Conservation (phyloP, 345 rosid genomes). For the Salix koriyanagi region DNA sequence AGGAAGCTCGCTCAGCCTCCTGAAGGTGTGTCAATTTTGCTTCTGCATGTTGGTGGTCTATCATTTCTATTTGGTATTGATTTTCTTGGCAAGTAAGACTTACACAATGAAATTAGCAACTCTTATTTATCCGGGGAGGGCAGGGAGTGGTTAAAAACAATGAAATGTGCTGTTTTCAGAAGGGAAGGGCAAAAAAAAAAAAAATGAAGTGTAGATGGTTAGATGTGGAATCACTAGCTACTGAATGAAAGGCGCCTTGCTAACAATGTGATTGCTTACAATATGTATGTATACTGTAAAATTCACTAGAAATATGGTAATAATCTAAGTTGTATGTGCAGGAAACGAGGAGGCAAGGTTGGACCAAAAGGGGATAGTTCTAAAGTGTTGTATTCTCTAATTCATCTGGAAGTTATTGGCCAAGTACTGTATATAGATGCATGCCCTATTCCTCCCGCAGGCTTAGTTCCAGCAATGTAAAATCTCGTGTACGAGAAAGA, state of each 20-base stretch:
- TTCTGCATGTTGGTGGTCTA: background rate
- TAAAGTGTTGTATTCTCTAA: conserved; percentile 76
- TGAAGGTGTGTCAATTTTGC: conserved; percentile 43
- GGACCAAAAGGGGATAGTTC: conserved; percentile 76
- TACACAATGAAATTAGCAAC: background rate
- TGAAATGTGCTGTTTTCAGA: background rate
- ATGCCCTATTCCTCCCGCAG: conserved; percentile 20
- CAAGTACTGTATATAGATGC: conserved; percentile 33
- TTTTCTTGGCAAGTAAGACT: background rate
- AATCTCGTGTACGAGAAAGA: conserved; percentile 22
- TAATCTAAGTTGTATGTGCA: conserved; percentile 26
- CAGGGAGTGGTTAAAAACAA: background rate
- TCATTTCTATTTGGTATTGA: background rate
- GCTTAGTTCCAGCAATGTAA: conserved; percentile 20
- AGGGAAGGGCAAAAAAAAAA: background rate
- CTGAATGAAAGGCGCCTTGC: background rate
- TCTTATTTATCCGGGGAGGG: background rate
- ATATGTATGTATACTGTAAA: background rate
- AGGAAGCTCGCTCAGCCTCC: conserved; percentile 79
- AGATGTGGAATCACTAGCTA: background rate
- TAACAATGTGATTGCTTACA: background rate
- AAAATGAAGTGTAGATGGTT: background rate
- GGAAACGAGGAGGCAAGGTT: conserved; percentile 82
- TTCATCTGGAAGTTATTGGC: conserved; percentile 5
- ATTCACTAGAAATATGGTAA: background rate